Evolutionary conservation across 768 basidiomycete genomes (phyloP), one percentile per base, ranked within the genome.

Genomic region (Lactarius hatsudake): DNA sequence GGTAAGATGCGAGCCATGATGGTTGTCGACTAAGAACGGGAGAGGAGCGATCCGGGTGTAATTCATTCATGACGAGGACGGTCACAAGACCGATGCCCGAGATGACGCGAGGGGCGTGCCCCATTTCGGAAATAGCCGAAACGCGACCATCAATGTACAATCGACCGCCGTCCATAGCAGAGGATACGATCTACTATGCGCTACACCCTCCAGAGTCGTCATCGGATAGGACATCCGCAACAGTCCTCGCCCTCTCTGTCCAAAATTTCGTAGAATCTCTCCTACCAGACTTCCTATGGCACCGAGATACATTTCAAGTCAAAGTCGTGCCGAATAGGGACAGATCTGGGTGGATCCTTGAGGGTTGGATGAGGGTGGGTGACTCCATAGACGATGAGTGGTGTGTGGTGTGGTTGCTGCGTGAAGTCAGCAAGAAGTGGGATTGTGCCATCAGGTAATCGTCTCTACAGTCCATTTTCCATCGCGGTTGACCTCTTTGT

Each of bases 361-460:
- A 94, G 73, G 94, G 96, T 10, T 80, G 82, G 55, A 92, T 96
- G 88, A 82, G 95, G 55, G 91, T 98, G 28, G 96, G 97, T 3
- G 97, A 99, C 77, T 91, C 88, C 61, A 84, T 98, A n/a, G 96
- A 99, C 76, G 97, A 99, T 73, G 97, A 99, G 77, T 99, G 97
- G 97, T 89, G 88, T 75, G 83, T 85, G 17, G 94, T 98, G 20
- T 98, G 93, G 93, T 79, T 98, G 57, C 79, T 98, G 65, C 84
- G 82, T 72, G 84, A 93, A 76, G 81, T 96, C 65, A 90, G 87
- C 68, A 78, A 81, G 48, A 86, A 85, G 68, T 96, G 90, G 90
- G 90, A 94, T 70, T 76, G 95, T 43, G 86, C 84, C 12, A 85
- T 94, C 64, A 88, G 90, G 94, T 95, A 71, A 65, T 32, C 83